Base-by-base conservation (phyloP, 164 flowering plant species). In the Chimonanthus praecox region DNA sequence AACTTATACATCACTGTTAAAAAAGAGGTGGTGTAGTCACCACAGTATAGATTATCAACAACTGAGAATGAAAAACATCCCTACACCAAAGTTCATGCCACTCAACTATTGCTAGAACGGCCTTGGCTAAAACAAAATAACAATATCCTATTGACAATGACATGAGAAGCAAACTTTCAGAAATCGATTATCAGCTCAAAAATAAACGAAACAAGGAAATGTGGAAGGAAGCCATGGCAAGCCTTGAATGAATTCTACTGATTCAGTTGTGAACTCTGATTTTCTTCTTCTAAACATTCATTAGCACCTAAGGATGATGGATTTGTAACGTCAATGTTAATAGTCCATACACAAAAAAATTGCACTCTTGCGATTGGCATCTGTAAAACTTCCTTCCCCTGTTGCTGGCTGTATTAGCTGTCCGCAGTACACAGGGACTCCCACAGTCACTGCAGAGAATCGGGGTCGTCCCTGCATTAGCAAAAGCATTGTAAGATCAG, bases 351-450 rank as follows among this genome's bases (percentile, higher is more conserved):
- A 87, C 83, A 80, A 96, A 96, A 86, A 90, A 96, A 76, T 89
- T 89, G 90, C 99, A 96, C 7, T 84, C 90, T 70, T 85, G 85
- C 0, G 87, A 84, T 71, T 80, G 91, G 82, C 99, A 96, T 46
- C 86, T 82, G 84, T 85, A 96, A 80, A 94, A 96, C 80, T 86
- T 90, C 77, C 97, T 88, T 80, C 99, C 99, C 80, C 91, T 85
- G 79, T 96, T 94, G 78, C 75, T 88, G 21, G 82, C 87, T 46
- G 99, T 92, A 79, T 90, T 94, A 64, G 99, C 97, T 54, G 97
- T 92, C 54, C 93, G 88, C 75, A 85, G 60, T 49, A 72, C 46
- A 72, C 98, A 91, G 66, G 89, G 84, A 51, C 82, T 63, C 61
- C 94, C 93, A 83, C 99, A 95, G 5, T 82, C 73, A 75, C 65